phyloP scores from a whole-genome alignment of 768 basidiomycete genomes.

The Psilocybe azurescens region DNA sequence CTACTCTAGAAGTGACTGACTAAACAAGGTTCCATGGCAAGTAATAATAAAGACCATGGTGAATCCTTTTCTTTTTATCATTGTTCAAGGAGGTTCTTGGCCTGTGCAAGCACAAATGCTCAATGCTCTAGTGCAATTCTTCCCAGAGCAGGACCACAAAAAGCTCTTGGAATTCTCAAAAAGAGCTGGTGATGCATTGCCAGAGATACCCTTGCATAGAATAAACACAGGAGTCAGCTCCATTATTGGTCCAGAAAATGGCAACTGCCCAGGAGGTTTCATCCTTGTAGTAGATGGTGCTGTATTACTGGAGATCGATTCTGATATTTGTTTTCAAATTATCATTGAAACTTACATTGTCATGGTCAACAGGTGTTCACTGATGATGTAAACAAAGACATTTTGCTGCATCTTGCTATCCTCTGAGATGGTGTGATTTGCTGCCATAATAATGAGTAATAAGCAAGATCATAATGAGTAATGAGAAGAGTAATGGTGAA shows the following conservation, averaged over 20 bases:
- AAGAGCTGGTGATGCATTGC: slow-evolving; percentile 23
- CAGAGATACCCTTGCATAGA: slow-evolving; percentile 54
- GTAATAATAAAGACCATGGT: too few relatives aligned
- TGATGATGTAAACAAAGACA: too few relatives aligned
- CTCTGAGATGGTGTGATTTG: too few relatives aligned
- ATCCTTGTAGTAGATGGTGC: slow-evolving; percentile 92
- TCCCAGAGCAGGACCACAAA: slow-evolving; percentile 61
- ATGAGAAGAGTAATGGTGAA: too few relatives aligned
- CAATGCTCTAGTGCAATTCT: slow-evolving; percentile 83
- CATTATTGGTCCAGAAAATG: slow-evolving; percentile 85
- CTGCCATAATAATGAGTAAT: too few relatives aligned
- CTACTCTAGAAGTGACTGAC: too few relatives aligned
- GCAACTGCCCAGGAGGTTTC: slow-evolving; percentile 86
- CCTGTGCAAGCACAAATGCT: slow-evolving; percentile 82
- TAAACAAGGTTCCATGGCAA: too few relatives aligned
- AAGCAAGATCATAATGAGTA: too few relatives aligned
- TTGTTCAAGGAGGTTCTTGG: slow-evolving; percentile 78
- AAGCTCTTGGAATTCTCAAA: slow-evolving; percentile 19
- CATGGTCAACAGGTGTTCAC: slow-evolving; percentile 58
- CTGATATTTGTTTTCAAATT: background rate
- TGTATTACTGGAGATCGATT: slow-evolving; percentile 56
- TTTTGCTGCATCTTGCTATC: too few relatives aligned
- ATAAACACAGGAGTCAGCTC: slow-evolving; percentile 75
- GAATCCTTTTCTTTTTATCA: too few relatives aligned
- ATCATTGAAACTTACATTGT: background rate